Conservation (phyloP, 2,329 filamentous ascomycete species). For the Cladophialophora chaetospira region DNA sequence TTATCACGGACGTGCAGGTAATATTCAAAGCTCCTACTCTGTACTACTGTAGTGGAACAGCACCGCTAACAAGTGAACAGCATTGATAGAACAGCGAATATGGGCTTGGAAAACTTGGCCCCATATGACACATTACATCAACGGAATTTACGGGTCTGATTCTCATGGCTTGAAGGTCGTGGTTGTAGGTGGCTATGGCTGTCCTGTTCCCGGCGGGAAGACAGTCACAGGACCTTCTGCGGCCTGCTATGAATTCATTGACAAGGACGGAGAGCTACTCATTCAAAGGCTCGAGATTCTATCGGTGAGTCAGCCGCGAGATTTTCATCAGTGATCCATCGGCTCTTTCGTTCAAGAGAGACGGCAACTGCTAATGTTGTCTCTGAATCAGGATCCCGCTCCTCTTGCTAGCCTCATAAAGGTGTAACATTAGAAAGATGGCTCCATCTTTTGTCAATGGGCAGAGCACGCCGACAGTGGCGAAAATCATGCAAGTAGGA, state of each 20-base stretch:
- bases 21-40: too few species aligned
- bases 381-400: background rate
- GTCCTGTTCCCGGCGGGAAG: background rate
- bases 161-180: background rate
- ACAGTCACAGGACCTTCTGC: background rate
- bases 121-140: constrained; percentile 3
- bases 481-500: too few species aligned
- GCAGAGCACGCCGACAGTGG: too few species aligned
- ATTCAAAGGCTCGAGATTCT: constrained; percentile 1
- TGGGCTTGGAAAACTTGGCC: background rate
- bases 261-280: background rate
- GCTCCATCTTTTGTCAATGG: background rate
- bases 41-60: too few species aligned
- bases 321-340: too few species aligned
- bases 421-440: background rate
- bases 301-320: background rate
- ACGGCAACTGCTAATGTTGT: too few species aligned
- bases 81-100: background rate
- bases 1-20: background rate
- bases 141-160: constrained; percentile 2
- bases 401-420: background rate
- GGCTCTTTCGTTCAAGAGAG: too few species aligned
- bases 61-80: too few species aligned
- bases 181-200: background rate
- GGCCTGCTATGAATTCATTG: background rate